A percentile compares a stretch with the other conserved stretches of the same genome.
These are phyloP conservation scores for Cardamine resedifolia DNA, from an alignment of 345 rosid genomes.

Conservation along the genomic window DNA sequence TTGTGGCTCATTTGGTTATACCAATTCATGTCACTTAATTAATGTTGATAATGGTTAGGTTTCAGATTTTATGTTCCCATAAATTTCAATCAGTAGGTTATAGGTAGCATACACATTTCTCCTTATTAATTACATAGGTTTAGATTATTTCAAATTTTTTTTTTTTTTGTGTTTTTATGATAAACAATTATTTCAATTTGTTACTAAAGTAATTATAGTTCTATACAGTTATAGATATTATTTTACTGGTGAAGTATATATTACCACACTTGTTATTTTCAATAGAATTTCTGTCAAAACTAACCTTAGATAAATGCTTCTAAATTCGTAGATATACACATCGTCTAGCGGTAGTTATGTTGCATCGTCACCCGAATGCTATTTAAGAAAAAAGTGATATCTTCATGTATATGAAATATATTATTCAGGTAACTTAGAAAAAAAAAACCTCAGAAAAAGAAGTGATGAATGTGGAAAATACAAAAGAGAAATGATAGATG, in stretches of 20 bases:
- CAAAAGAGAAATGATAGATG: neutral
- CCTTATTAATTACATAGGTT: neutral
- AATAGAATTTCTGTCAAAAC: neutral
- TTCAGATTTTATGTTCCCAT: slow-evolving; percentile 17
- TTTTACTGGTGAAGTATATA: neutral
- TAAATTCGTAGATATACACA: neutral
- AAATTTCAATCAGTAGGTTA: neutral
- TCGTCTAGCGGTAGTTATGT: neutral
- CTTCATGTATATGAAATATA: neutral
- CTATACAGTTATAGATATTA: neutral
- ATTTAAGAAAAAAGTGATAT: neutral
- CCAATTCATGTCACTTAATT: neutral
- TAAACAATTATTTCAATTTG: no score
- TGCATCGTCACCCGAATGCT: neutral
- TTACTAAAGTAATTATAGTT: no score
- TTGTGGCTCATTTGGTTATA: slow-evolving; percentile 11
- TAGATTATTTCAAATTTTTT: neutral
- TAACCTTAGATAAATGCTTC: neutral
- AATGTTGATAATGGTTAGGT: slow-evolving; percentile 10
- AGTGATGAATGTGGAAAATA: neutral
- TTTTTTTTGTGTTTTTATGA: no score
- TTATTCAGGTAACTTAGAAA: neutral
- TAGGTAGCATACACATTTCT: neutral
- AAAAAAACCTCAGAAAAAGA: no score
- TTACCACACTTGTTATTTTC: neutral